Conservation (phyloP, 129 eudicot genomes). For the Sambucus nigra region DNA sequence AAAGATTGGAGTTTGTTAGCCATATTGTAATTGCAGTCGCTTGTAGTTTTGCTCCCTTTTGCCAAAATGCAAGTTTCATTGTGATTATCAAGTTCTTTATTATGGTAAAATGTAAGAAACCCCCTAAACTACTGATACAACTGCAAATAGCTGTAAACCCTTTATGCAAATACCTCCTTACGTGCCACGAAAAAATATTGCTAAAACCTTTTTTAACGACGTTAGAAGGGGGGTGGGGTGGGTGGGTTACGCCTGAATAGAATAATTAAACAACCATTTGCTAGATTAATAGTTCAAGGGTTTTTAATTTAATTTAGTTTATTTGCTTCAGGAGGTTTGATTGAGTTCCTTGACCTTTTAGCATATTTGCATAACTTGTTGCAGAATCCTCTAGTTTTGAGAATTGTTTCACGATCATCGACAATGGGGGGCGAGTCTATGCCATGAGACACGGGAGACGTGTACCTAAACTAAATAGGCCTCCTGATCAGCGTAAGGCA, state of each 20-base stretch:
- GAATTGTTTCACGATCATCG: slow-evolving; percentile 37
- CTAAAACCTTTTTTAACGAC: too few relatives aligned
- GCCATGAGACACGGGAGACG: slow-evolving; percentile 88
- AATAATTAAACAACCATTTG: background rate
- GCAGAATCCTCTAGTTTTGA: slow-evolving; percentile 40
- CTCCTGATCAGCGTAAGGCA: slow-evolving; percentile 91
- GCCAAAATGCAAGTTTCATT: background rate
- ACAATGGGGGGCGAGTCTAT: slow-evolving; percentile 56
- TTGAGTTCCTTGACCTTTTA: background rate
- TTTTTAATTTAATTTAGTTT: background rate
- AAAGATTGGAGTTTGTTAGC: too few relatives aligned
- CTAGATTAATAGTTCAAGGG: background rate
- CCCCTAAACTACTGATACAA: too few relatives aligned
- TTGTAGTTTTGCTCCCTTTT: background rate
- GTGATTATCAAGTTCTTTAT: background rate
- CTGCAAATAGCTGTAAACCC: too few relatives aligned
- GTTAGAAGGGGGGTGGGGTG: too few relatives aligned
- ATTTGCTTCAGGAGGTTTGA: background rate
- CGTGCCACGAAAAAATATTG: too few relatives aligned
- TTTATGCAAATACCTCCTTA: too few relatives aligned
- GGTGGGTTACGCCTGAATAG: too few relatives aligned
- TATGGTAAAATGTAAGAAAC: background rate
- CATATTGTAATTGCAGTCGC: background rate
- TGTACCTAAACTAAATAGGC: slow-evolving; percentile 87
- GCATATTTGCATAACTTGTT: background rate